Conservation (phyloP, 257 asterid species). For the Forsythia viridissima region DNA sequence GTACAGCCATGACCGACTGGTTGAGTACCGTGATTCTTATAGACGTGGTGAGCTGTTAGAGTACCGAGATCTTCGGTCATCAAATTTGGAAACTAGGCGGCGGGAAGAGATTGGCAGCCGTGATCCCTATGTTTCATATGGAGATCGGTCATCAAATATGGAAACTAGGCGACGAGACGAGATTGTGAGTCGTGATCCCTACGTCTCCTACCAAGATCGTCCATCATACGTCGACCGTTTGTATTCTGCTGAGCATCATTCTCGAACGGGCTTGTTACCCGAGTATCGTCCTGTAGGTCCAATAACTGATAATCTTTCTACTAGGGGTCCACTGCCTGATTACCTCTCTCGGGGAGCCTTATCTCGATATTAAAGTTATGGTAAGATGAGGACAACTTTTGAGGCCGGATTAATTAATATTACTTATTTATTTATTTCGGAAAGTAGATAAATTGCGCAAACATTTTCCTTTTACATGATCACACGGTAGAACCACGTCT, state of each 20-base stretch:
- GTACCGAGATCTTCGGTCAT: slow-evolving; percentile 15
- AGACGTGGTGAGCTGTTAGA: slow-evolving; percentile 28
- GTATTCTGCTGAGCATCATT: slow-evolving; percentile 34
- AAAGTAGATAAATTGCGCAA: too few species aligned
- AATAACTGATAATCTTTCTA: slow-evolving; percentile 13
- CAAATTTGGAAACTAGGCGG: neutral
- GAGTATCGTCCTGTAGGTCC: slow-evolving; percentile 33
- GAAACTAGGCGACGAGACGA: slow-evolving; percentile 33
- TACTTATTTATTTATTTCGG: too few species aligned
- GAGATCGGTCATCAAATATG: slow-evolving; percentile 11
- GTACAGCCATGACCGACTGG: slow-evolving; percentile 32
- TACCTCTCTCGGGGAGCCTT: slow-evolving; percentile 16
- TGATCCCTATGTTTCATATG: neutral
- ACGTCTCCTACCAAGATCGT: slow-evolving; percentile 34
- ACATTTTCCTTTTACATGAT: too few species aligned
- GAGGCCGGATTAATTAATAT: too few species aligned
- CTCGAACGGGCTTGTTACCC: slow-evolving; percentile 31
- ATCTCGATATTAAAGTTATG: neutral
- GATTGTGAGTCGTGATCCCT: slow-evolving; percentile 32
- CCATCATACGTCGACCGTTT: slow-evolving; percentile 35
- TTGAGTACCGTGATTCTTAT: slow-evolving; percentile 25
- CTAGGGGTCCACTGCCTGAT: slow-evolving; percentile 20
- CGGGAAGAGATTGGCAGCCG: neutral
- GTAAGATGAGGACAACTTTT: neutral
- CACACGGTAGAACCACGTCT: too few species aligned